These are phyloP conservation scores for Apophysomyces variabilis DNA, from an alignment of 371 early-diverging fungal species.

Conservation along the genomic window DNA sequence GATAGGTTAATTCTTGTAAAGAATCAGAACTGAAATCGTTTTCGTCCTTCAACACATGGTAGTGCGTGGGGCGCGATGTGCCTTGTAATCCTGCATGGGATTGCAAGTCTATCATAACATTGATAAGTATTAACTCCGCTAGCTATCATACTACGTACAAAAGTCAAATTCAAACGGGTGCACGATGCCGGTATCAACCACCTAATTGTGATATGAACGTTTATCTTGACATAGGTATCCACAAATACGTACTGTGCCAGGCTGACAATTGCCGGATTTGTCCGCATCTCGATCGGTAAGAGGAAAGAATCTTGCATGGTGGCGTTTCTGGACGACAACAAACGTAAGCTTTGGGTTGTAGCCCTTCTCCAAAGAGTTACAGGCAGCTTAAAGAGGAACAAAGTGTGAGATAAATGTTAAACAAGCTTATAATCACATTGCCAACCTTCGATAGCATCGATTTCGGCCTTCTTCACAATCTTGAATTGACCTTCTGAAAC, in stretches of 20 bases:
- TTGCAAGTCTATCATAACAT: constrained; percentile 55
- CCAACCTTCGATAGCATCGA: constrained; percentile 71
- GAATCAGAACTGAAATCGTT: constrained; percentile 72
- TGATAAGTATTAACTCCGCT: background rate
- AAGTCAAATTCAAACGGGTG: constrained; percentile 89
- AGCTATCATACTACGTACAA: constrained; percentile 35
- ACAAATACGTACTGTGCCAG: constrained; percentile 69
- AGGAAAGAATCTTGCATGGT: constrained; percentile 92
- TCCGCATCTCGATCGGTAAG: constrained; percentile 52
- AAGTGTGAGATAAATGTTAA: background rate
- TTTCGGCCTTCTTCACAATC: constrained; percentile 58
- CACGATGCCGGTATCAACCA: constrained; percentile 81
- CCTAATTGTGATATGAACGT: background rate
- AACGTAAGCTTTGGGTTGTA: constrained; percentile 90
- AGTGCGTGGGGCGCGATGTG: constrained; percentile 87
- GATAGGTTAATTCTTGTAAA: constrained; percentile 81
- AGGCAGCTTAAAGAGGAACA: constrained; percentile 55
- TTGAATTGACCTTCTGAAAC: constrained; percentile 86
- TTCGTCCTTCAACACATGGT: constrained; percentile 85
- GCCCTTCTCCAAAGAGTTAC: constrained; percentile 57
- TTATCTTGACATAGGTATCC: background rate
- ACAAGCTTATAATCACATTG: constrained; percentile 43
- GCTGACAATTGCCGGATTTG: constrained; percentile 44
- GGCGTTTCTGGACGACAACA: constrained; percentile 93
- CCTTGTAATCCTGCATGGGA: constrained; percentile 90